phyloP scores from a whole-genome alignment of 805 yeast genomes.

The Wickerhamomyces bisporus region DNA sequence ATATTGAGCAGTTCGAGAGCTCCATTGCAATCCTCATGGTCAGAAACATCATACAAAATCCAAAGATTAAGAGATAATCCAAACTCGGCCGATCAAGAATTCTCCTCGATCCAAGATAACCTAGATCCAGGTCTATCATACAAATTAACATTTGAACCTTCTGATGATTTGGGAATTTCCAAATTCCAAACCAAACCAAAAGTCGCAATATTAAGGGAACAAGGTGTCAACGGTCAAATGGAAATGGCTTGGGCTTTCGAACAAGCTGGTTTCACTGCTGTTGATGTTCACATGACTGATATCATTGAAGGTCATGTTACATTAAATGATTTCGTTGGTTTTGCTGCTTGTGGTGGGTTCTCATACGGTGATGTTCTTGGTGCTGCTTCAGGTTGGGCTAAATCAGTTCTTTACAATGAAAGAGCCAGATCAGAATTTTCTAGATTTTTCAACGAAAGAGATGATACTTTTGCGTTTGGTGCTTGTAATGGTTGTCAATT shows the following conservation, averaged over 20 bases:
- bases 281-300: slow-evolving; percentile 97
- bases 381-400: slow-evolving; percentile 99
- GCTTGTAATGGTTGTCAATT: slow-evolving; percentile 99
- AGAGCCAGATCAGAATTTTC: slow-evolving; percentile 70
- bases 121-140: slow-evolving; percentile 85
- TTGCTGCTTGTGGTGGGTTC: slow-evolving; percentile 99
- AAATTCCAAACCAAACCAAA: slow-evolving; percentile 52
- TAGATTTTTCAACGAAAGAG: slow-evolving; percentile 77
- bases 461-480: slow-evolving; percentile 94
- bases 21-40: slow-evolving; percentile 76
- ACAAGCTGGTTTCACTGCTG: slow-evolving; percentile 90
- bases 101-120: slow-evolving; percentile 66
- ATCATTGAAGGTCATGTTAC: slow-evolving; percentile 66
- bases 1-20: slow-evolving; percentile 58
- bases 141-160: slow-evolving; percentile 65
- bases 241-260: slow-evolving; percentile 98
- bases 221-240: slow-evolving; percentile 96
- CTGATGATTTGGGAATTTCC: slow-evolving; percentile 41
- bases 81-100: slow-evolving; percentile 82
- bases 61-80: slow-evolving; percentile 96
- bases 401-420: slow-evolving; percentile 83
- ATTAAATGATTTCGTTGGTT: slow-evolving; percentile 77
- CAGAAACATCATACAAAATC: slow-evolving; percentile 81
- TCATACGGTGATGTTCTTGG: slow-evolving; percentile 98
- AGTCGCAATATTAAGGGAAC: slow-evolving; percentile 96